phyloP scores from a whole-genome alignment of 192 early-diverging fungal genomes.

The Chytriomyces hyalinus region DNA sequence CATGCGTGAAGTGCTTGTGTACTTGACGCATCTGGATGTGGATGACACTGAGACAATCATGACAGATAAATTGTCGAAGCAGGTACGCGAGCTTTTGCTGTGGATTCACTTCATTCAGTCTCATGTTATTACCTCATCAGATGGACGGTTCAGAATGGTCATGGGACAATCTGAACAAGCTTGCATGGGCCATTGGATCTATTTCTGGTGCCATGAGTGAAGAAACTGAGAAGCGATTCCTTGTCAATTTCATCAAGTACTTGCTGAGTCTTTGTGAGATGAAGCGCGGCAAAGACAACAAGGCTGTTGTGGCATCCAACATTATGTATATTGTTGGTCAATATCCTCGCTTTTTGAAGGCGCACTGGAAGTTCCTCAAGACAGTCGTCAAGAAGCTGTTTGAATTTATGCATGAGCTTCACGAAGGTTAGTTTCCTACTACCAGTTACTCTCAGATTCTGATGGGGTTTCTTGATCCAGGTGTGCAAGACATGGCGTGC shows the following conservation, averaged over 20 bases:
- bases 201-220: slow-evolving; percentile 97
- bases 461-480: slow-evolving; percentile 34
- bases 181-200: slow-evolving; percentile 99
- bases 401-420: slow-evolving; percentile 99
- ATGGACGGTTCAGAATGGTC: slow-evolving; percentile 98
- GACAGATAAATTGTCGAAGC: slow-evolving; percentile 87
- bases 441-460: background rate
- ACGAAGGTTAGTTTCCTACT: slow-evolving; percentile 69
- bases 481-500: slow-evolving; percentile 99
- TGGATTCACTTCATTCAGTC: slow-evolving; percentile 13
- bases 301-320: slow-evolving; percentile 98
- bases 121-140: slow-evolving; percentile 43
- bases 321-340: slow-evolving; percentile 99
- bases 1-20: slow-evolving; percentile 96
- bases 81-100: slow-evolving; percentile 56
- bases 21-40: slow-evolving; percentile 95
- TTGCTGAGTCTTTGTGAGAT: slow-evolving; percentile 92
- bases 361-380: slow-evolving; percentile 99
- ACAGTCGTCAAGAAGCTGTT: slow-evolving; percentile 99
- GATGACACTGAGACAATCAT: slow-evolving; percentile 95
- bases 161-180: slow-evolving; percentile 96
- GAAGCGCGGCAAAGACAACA: slow-evolving; percentile 99
- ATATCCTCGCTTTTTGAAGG: slow-evolving; percentile 99
- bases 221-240: slow-evolving; percentile 95
- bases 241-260: slow-evolving; percentile 99